Conservation (phyloP, 2,329 filamentous ascomycete species). For the Metarhizium album region DNA sequence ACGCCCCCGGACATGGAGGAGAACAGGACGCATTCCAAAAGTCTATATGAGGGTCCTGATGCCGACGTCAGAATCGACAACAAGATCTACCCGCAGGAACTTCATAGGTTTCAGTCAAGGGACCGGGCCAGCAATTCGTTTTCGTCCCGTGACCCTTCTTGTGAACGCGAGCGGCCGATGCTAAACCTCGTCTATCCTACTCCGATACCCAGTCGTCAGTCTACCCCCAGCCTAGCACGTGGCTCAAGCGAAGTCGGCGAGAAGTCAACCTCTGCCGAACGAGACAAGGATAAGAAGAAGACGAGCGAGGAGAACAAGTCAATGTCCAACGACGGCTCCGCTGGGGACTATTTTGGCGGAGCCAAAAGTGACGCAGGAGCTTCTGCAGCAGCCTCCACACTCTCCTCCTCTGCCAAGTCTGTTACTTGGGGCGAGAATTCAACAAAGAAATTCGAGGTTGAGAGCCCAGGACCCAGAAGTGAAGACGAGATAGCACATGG, state of each 20-base stretch:
- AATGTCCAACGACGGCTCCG: conserved; percentile 13
- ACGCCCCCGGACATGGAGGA: conserved; percentile 43
- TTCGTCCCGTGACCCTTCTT: conserved; percentile 39
- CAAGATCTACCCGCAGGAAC: conserved; percentile 41
- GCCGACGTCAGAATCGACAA: conserved; percentile 55
- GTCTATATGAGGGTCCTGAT: conserved; percentile 45
- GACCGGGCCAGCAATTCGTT: conserved; percentile 23
- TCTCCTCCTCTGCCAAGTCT: conserved; percentile 36
- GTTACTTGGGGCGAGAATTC: conserved; percentile 57
- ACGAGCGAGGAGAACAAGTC: conserved; percentile 10
- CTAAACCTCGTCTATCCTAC: conserved; percentile 53
- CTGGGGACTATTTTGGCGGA: conserved; percentile 26
- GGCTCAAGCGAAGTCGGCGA: conserved; percentile 1
- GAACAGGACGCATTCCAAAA: conserved; percentile 24
- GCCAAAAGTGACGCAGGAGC: conserved; percentile 30
- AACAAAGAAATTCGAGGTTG: conserved; percentile 52
- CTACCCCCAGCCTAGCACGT: conserved; percentile 30
- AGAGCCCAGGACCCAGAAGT: conserved; percentile 40
- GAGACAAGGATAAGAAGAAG: conserved; percentile 10
- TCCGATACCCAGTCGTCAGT: conserved; percentile 30
- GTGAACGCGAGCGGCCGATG: conserved; percentile 44
- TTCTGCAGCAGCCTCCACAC: conserved; percentile 1
- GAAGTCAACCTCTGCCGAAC: neutral
- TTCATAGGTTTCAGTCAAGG: conserved; percentile 25
- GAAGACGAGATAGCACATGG: conserved; percentile 16